Conservation (phyloP, 2,329 filamentous ascomycete genomes). For the Pseudogymnoascus sp. region DNA sequence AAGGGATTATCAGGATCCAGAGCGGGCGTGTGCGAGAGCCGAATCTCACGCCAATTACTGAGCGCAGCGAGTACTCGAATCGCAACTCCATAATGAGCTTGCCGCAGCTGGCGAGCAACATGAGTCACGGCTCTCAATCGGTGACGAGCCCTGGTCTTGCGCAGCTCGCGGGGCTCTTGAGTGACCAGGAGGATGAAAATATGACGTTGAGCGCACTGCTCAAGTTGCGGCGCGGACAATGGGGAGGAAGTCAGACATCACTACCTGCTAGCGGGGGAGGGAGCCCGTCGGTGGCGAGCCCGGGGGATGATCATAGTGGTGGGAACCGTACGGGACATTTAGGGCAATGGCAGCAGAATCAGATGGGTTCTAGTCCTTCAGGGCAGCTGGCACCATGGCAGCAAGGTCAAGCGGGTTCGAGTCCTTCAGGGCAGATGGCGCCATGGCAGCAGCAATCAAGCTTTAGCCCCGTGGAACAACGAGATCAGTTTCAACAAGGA, state of each 20-base stretch:
- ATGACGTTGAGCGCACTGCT: conserved; percentile 64
- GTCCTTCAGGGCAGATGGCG: not conserved
- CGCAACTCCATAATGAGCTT: conserved; percentile 83
- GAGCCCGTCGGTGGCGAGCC: conserved; percentile 25
- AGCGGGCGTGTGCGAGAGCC: conserved; percentile 75
- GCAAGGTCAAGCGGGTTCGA: conserved; percentile 3
- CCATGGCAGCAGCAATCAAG: not conserved
- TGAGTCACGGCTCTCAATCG: conserved; percentile 32
- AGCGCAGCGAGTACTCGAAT: conserved; percentile 91
- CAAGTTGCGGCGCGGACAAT: conserved; percentile 65
- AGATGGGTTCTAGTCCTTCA: conserved; percentile 17
- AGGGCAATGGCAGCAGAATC: not conserved
- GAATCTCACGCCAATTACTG: conserved; percentile 91
- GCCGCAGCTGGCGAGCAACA: conserved; percentile 38
- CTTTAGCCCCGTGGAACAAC: not conserved
- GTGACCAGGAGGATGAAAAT: conserved; percentile 45
- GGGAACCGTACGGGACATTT: conserved; percentile 5
- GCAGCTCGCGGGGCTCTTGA: conserved; percentile 58
- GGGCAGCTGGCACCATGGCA: conserved; percentile 20
- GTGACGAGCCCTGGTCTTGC: conserved; percentile 66
- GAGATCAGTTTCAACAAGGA: not conserved
- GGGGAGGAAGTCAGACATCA: conserved; percentile 73
- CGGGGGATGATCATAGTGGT: conserved; percentile 17
- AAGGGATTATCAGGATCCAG: conserved; percentile 49
- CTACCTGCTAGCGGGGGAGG: conserved; percentile 36